Base-by-base conservation (phyloP, 2,329 filamentous ascomycete genomes). In the Fusarium nodosum region DNA sequence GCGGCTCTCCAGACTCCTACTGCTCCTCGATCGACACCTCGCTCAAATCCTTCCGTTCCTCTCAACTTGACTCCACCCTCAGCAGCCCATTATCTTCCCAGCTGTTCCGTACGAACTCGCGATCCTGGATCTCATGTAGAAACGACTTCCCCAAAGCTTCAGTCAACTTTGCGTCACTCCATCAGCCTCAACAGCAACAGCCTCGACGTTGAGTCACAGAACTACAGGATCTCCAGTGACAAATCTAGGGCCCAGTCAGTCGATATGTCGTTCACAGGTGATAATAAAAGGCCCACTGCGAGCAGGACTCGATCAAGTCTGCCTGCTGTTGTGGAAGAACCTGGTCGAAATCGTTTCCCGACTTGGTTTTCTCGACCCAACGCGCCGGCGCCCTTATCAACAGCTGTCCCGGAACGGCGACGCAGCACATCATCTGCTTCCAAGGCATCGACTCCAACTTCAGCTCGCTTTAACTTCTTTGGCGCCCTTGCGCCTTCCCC, bases 391-490 rank as follows among this genome's bases (percentile, higher is more conserved):
- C 56, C 76, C 10, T 52, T 73, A 9, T 60, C 74, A 15, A 52
- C 56, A 33, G n/a, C 48, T 20, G 59, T 53, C 5, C 56, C 64
- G 7, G 61, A 64, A 33, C 36, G 69, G 42, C 48, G 67, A 28
- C 56, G 67, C 22, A 72, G 72, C 28, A 51, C 71, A 24, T 65
- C 69, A 13, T 73, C 76, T 7, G 79, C 80, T 16, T 76, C 81
- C 12, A 81, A 81, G 58, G 78, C 72, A 46, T 48, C 71, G 31
- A 75, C 70, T 39, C 72, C 76, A 26, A 74, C 66, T 26, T 71
- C 73, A 46, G 83, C 81, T 42, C 83, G 80, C 33, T 81, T 86
- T 64, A 80, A 81, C 39, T 83, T 86, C 68, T 76, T 87, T 46
- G 76, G 81, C 4, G 82, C 83, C 5, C 80, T 82, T 24, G 34